Evolutionary conservation across 164 flowering plant species (phyloP), one percentile per base, ranked within the genome.

Genomic region (Brasenia schreberi): DNA sequence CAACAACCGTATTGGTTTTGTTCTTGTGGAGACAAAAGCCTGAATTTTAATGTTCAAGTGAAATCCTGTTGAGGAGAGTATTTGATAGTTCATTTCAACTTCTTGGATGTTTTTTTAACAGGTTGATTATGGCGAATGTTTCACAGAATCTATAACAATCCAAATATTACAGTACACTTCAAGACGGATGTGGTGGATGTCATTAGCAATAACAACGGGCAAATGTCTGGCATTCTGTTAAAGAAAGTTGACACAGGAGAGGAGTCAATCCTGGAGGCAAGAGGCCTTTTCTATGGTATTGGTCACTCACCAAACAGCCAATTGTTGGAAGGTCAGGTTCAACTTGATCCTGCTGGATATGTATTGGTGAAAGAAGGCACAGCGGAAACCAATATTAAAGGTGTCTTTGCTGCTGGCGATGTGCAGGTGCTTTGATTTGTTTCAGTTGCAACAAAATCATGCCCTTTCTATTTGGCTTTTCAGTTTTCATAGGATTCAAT

Each of bases 101-200:
- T 81, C 89, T 76, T 84, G 89, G 77, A 83, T 90, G 93, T 93
- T 86, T 90, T 81, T 83, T 88, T 94, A 94, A 94, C 97, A 94
- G 97, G 97, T 87, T 94, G 86, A 80, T 94, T 94, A 83, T 94
- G 87, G 91, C 95, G 96, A 85, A 87, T 94, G 96, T 94, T 90
- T 91, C 99, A 69, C 71, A 94, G 99, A 94, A 92, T 94, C 78
- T 71, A 71, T 85, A 84, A 89, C 92, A 90, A 87, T 77, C 99
- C 97, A 77, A 94, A 94, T 67, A 67, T 94, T 77, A 91, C 99
- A 58, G 78, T 94, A 83, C 99, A 94, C 92, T 94, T 78, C 96
- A 91, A 85, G 71, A 86, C 99, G 45, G 96, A 89, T 77, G 67
- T 87, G 5, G 78, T 87, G 86, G 99, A 94, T 69, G 80, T 87